Evolutionary conservation across 202 grass and related monocot species (phyloP), one percentile per base, ranked within the genome.

Genomic region (Hordeum pubiflorum): DNA sequence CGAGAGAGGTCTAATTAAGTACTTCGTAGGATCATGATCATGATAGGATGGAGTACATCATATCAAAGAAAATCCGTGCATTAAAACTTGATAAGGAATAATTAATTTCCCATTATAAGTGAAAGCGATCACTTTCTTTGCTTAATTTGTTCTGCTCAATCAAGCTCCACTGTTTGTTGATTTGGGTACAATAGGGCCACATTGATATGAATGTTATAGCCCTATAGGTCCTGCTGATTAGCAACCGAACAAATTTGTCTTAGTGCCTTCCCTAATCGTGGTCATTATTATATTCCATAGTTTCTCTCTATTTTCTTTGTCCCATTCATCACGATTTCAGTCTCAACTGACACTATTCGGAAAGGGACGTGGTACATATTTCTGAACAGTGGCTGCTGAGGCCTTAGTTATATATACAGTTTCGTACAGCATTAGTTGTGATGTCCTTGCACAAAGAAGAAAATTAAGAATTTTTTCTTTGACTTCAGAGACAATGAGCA

Each of bases 371-470:
- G 57, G 36, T 39, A 64, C 72, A 80, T 44, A 56, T 81, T 71
- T 85, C 64, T 67, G 59, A 82, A 82, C 50, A 86, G 83, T 82
- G 73, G 72, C 84, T 81, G 87, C 62, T 75, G 22, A 79, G 27
- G 20, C n/a, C 63, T 60, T 67, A 72, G 74, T 78, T 60, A 78
- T 79, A 31, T 72, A 58, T 56, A 21, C 43, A 12, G 2, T 64
- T 81, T 85, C 76, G 38, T 74, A 85, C 66, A 73, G 10, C 56
- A 78, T 86, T 89, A 83, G 83, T 62, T 89, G 83, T 27, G 79
- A 74, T 70, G 87, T 86, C 79, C 79, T 74, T 86, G 14, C 57
- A 23, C 52, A 54, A 11, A 32, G 38, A 62, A 74, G 66, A 82
- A 75, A 62, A 22, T 3, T 37, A 66, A 40, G 46, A 27, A 41